These are phyloP conservation scores for Pichia cephalocereana DNA, from an alignment of 805 yeast genomes.

Conservation along the genomic window DNA sequence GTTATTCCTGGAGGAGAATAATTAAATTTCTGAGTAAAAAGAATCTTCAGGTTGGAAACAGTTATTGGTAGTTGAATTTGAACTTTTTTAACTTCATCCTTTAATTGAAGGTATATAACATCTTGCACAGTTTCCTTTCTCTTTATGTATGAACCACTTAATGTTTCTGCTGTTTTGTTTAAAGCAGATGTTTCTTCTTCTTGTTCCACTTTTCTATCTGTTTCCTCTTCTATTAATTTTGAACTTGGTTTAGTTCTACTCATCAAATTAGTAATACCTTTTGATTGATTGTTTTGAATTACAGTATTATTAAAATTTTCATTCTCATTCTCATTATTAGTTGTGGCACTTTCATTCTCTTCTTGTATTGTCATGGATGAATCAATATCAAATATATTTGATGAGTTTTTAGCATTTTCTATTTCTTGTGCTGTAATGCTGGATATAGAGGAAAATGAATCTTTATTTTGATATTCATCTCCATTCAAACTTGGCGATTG, in stretches of 20 bases:
- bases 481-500: constrained; percentile 4
- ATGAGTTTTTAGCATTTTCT: constrained; percentile 2
- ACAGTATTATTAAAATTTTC: no score
- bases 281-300: no score
- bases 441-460: not conserved
- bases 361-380: not conserved
- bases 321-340: not conserved
- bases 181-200: not conserved
- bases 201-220: not conserved
- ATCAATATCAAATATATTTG: not conserved
- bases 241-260: no score
- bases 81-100: constrained; percentile 48
- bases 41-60: constrained; percentile 47
- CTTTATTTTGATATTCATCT: not conserved
- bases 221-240: not conserved
- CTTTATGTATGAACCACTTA: not conserved
- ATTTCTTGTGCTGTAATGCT: constrained; percentile 5
- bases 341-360: not conserved
- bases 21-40: constrained; percentile 82
- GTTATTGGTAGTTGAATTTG: constrained; percentile 36
- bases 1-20: constrained; percentile 49
- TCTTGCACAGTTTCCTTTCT: not conserved
- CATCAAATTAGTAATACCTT: no score
- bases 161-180: not conserved
- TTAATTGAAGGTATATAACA: constrained; percentile 33